Percentiles rank a stretch among this genome's conserved stretches.
These are phyloP conservation scores for Alternaria solani DNA, from an alignment of 2,329 filamentous ascomycete genomes.

Conservation along the genomic window DNA sequence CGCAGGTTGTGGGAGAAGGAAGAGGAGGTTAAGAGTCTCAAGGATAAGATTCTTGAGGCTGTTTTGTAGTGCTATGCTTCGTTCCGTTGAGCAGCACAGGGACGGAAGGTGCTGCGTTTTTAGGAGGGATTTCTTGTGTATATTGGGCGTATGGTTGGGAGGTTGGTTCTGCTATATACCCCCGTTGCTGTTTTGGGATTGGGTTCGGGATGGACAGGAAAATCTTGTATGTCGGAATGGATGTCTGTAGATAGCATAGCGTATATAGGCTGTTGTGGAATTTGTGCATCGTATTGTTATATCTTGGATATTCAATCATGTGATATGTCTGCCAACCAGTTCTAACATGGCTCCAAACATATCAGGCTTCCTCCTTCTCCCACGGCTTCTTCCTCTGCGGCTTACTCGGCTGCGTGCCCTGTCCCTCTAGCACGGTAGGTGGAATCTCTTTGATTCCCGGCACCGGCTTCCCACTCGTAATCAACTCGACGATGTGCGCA, in stretches of 20 bases:
- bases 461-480: conserved; percentile 81
- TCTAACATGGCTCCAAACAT: not conserved
- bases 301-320: not conserved
- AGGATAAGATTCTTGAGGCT: conserved; percentile 51
- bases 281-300: not conserved
- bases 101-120: not conserved
- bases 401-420: conserved; percentile 66
- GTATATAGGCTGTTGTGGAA: not conserved
- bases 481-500: conserved; percentile 83
- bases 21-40: conserved; percentile 45
- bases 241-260: not conserved
- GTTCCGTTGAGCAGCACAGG: not conserved
- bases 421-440: conserved; percentile 75
- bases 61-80: conserved; percentile 37
- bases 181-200: conserved; percentile 28
- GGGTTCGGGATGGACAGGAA: not conserved
- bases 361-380: conserved; percentile 67
- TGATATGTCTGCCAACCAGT: not conserved
- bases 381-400: conserved; percentile 75
- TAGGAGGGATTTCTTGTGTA: conserved; percentile 5
- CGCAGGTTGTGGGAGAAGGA: conserved; percentile 46
- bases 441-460: conserved; percentile 90
- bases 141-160: conserved; percentile 8
- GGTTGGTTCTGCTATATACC: conserved; percentile 39
- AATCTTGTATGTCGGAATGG: not conserved